Percentiles rank a stretch among this genome's conserved stretches.
Evolutionary conservation across 345 rosid genomes (phyloP).

Genomic region (Mallotus nudiflorus): DNA sequence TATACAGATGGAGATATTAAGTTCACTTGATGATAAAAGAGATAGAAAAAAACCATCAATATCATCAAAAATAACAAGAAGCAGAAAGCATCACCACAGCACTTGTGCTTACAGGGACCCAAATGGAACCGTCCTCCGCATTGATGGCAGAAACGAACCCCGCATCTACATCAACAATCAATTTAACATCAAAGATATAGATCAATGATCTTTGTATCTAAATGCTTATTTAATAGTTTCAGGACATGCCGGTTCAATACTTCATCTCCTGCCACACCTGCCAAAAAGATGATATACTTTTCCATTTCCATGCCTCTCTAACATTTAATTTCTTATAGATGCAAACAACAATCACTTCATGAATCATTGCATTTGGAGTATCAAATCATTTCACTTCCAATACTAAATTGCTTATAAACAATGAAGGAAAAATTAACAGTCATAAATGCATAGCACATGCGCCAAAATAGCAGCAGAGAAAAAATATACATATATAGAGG

Average conservation of each 20-base stretch:
- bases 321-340: neutral
- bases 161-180: slow-evolving; percentile 21
- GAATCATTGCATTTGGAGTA: neutral
- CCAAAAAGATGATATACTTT: too few relatives aligned
- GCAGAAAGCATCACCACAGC: slow-evolving; percentile 14
- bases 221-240: neutral
- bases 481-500: neutral
- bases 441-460: neutral
- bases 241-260: neutral
- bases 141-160: slow-evolving; percentile 28
- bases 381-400: neutral
- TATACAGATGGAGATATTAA: neutral
- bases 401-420: neutral
- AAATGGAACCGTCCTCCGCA: slow-evolving; percentile 29
- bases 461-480: neutral
- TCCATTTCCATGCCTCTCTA: neutral
- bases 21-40: slow-evolving; percentile 4
- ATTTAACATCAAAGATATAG: neutral
- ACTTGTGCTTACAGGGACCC: slow-evolving; percentile 23
- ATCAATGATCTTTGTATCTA: neutral
- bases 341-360: neutral
- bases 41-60: neutral
- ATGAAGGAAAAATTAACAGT: neutral
- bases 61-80: neutral
- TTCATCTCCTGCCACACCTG: neutral